phyloP scores from a whole-genome alignment of 371 early-diverging fungal genomes.

The Vairimorpha ceranae region DNA sequence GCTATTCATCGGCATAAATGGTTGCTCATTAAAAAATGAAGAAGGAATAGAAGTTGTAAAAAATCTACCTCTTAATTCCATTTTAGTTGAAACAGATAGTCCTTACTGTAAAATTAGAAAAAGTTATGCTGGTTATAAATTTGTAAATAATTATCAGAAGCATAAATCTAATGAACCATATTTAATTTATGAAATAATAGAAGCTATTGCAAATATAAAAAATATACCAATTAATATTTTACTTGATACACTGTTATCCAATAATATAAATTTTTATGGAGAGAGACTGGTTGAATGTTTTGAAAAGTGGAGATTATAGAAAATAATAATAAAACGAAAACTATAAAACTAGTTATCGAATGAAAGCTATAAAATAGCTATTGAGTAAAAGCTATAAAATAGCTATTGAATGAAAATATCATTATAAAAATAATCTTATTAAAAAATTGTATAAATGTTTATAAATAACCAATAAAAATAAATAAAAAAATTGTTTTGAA shows the following conservation, averaged over 20 bases:
- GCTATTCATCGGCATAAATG: constrained; percentile 89
- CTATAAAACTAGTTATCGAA: too few relatives aligned
- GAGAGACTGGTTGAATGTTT: not conserved
- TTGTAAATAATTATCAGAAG: constrained; percentile 59
- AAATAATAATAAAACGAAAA: too few relatives aligned
- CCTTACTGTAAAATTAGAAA: constrained; percentile 78
- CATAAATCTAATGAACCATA: constrained; percentile 59
- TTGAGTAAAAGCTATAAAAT: too few relatives aligned
- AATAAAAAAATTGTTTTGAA: not conserved
- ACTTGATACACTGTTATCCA: constrained; percentile 5
- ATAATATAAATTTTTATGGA: constrained; percentile 46
- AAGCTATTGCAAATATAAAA: constrained; percentile 55
- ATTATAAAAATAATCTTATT: too few relatives aligned
- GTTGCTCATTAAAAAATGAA: constrained; percentile 80
- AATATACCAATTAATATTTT: constrained; percentile 26
- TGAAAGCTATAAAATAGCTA: too few relatives aligned
- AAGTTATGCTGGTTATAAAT: constrained; percentile 70
- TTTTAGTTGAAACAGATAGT: constrained; percentile 80
- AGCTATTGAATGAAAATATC: too few relatives aligned
- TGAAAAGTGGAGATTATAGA: too few relatives aligned
- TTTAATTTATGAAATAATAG: constrained; percentile 50
- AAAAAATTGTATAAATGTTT: too few relatives aligned
- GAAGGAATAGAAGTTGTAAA: constrained; percentile 72
- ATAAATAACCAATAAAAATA: not conserved
- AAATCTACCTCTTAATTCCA: constrained; percentile 70